A percentile compares a stretch with the other conserved stretches of the same genome.
These are phyloP conservation scores for Wallacemonas sp. DNA, from an alignment of 208 protist genomes.

Conservation along the genomic window DNA sequence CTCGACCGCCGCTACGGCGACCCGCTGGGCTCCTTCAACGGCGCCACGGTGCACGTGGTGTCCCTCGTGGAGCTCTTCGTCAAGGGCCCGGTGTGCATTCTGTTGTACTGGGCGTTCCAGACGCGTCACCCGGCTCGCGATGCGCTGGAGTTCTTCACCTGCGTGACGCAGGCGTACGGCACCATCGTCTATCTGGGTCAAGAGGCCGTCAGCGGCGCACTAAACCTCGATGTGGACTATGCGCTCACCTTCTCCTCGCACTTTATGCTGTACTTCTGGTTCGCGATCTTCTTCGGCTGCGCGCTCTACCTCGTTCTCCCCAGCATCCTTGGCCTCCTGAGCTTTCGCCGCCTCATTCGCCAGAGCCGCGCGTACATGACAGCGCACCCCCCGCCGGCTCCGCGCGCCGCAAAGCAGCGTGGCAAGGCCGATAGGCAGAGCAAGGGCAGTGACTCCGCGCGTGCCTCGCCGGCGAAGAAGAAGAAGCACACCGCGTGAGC, in stretches of 20 bases:
- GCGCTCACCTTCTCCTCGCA: conserved; percentile 47
- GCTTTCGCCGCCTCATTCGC: conserved; percentile 46
- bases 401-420: background rate
- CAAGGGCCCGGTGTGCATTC: conserved; percentile 66
- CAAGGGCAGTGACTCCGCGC: background rate
- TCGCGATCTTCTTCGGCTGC: conserved; percentile 63
- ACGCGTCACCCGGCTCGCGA: conserved; percentile 52
- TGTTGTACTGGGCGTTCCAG: conserved; percentile 65
- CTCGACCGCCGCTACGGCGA: conserved; percentile 66
- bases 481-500: background rate
- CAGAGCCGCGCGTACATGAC: conserved; percentile 22
- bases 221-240: conserved; percentile 70
- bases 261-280: conserved; percentile 73
- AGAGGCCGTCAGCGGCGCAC: conserved; percentile 58
- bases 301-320: conserved; percentile 61
- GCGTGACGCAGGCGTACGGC: conserved; percentile 68
- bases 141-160: conserved; percentile 73
- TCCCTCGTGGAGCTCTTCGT: conserved; percentile 63
- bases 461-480: background rate
- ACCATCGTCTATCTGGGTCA: conserved; percentile 68
- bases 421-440: background rate
- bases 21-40: conserved; percentile 40
- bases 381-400: background rate
- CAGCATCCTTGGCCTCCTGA: conserved; percentile 46
- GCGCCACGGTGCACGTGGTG: conserved; percentile 61